Percentiles rank a stretch among this genome's conserved stretches.
Evolutionary conservation across 2,329 filamentous ascomycete species (phyloP).

Genomic region (Aspergillus tubingensis): DNA sequence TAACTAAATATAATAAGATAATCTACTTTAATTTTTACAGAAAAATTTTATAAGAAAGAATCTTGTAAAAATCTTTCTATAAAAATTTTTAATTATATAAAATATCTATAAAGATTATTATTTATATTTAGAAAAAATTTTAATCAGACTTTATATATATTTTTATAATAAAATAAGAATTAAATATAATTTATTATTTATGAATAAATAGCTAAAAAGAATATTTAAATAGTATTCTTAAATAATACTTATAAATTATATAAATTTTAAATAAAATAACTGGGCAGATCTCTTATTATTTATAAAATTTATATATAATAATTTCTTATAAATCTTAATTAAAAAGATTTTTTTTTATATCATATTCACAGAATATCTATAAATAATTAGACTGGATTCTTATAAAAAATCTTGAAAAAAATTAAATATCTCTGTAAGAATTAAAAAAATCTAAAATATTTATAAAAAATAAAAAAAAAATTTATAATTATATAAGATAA

Average conservation of each 20-base stretch:
- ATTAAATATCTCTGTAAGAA: too few species aligned
- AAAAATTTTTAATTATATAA: too few species aligned
- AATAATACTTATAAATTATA: not conserved
- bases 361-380: not conserved
- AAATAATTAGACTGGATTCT: not conserved
- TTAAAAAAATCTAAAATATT: too few species aligned
- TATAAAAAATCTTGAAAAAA: not conserved
- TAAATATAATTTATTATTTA: not conserved
- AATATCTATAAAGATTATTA: too few species aligned
- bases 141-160: too few species aligned
- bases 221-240: not conserved
- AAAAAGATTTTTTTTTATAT: not conserved
- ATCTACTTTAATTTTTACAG: too few species aligned
- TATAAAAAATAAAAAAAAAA: not conserved
- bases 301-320: not conserved
- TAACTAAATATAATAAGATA: too few species aligned
- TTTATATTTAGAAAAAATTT: too few species aligned
- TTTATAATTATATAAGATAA: not conserved
- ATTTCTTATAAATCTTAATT: not conserved
- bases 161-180: too few species aligned
- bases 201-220: not conserved
- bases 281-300: not conserved
- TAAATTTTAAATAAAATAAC: conserved; percentile 5
- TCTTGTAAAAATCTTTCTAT: too few species aligned
- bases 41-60: too few species aligned